Conservation (phyloP, 2,329 filamentous ascomycete genomes). For the Fusarium dimerum region DNA sequence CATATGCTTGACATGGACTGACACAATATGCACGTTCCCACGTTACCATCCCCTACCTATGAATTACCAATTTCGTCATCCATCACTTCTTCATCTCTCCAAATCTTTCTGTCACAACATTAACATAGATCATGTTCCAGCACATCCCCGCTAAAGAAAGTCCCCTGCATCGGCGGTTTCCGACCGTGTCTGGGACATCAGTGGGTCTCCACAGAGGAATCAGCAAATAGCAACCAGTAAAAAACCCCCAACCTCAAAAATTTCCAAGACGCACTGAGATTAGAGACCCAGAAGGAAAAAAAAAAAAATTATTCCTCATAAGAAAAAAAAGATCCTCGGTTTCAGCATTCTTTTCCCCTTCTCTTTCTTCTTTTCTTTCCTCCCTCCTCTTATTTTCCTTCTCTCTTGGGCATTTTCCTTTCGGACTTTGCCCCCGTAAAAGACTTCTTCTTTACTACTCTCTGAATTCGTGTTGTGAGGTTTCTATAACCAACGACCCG, state of each 20-base stretch:
- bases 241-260: constrained; percentile 9
- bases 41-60: not conserved
- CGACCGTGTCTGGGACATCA: constrained; percentile 11
- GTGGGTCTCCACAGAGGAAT: constrained; percentile 15
- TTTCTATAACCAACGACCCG: constrained; percentile 15
- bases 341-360: constrained; percentile 16
- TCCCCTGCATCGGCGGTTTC: constrained; percentile 23
- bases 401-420: constrained; percentile 18
- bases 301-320: constrained; percentile 23
- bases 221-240: constrained; percentile 14
- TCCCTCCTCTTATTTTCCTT: constrained; percentile 8
- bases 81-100: no score
- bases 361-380: constrained; percentile 9
- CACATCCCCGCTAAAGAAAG: constrained; percentile 7
- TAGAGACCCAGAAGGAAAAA: constrained; percentile 16
- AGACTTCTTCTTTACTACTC: not conserved
- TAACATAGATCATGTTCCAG: not conserved
- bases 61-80: no score
- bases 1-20: not conserved
- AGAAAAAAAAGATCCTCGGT: constrained; percentile 15
- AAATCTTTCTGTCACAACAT: no score
- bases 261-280: constrained; percentile 11
- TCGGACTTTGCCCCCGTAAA: constrained; percentile 14
- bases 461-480: constrained; percentile 3
- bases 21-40: not conserved